phyloP scores from a whole-genome alignment of 2,329 filamentous ascomycete species.

The Anthostomella pinea region DNA sequence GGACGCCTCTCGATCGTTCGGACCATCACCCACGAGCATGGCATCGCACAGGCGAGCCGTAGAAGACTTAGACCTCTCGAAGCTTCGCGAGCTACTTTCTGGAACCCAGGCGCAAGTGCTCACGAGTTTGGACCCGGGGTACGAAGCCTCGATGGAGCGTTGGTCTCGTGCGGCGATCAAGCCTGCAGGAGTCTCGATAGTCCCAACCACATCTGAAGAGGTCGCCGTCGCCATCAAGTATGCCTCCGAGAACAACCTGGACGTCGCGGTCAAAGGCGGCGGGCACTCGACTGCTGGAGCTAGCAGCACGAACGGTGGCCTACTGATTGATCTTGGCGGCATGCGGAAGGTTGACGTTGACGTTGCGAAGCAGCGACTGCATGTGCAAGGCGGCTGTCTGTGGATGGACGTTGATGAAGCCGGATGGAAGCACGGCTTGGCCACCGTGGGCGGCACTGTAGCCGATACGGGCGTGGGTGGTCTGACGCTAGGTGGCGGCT shows the following conservation, averaged over 20 bases:
- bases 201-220: too few relatives aligned
- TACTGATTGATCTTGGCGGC: conserved; percentile 53
- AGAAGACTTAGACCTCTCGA: too few relatives aligned
- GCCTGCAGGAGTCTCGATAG: too few relatives aligned
- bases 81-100: too few relatives aligned
- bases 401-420: conserved; percentile 55
- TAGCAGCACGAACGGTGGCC: conserved; percentile 47
- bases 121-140: too few relatives aligned
- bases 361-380: conserved; percentile 40
- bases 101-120: too few relatives aligned
- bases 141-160: too few relatives aligned
- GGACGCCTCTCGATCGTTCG: too few relatives aligned
- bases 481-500: conserved; percentile 56
- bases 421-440: conserved; percentile 48
- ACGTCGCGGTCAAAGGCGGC: conserved; percentile 53
- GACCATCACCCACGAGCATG: too few relatives aligned
- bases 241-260: conserved; percentile 40
- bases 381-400: conserved; percentile 48
- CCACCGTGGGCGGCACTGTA: conserved; percentile 60
- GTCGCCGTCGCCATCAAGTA: conserved; percentile 46
- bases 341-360: conserved; percentile 52
- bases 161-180: too few relatives aligned
- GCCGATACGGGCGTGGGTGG: conserved; percentile 62
- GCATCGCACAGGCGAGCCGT: too few relatives aligned
- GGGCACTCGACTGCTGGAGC: conserved; percentile 54